Base-by-base conservation (phyloP, 2,329 filamentous ascomycete species). In the Xylariaceae sp. region DNA sequence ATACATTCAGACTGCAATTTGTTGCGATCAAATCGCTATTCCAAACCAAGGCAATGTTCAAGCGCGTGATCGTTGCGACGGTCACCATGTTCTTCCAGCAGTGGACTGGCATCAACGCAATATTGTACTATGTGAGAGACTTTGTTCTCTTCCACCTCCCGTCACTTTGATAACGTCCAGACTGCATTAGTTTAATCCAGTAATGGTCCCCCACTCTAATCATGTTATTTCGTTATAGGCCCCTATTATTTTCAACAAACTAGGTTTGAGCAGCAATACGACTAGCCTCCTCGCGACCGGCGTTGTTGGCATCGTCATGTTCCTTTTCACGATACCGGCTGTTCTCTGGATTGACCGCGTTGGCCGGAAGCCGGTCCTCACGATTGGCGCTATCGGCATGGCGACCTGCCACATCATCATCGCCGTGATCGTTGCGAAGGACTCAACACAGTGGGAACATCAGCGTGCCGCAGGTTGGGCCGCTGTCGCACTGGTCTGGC, bases 301-400 rank as follows among this genome's bases (percentile, higher is more conserved):
- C 2, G 86, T 89, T 0, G 85, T 88, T 5, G 86, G 86, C 2
- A 84, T 89, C 39, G 80, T 82, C 56, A 86, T 88, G 81, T 86
- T 88, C 60, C 57, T 88, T 55, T 79, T 80, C 18, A 89, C 86
- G 0, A 80, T 88, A 31, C 84, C 85, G 0, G 79, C 84, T 0
- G 83, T 88, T 1, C 71, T 87, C 4, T 88, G 79, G 65, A 81
- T 88, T 53, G 85, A 88, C 62, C 78, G 79, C 28, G 68, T 84
- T 5, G 85, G 84, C 7, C 78, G 85, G 14, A 85, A 84, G 61
- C 81, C 83, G 0, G 76, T 86, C 1, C 73, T 88, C 1, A 76
- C 80, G 2, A 71, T 83, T 16, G 86, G 88, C 12, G 86, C 85
- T 0, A 72, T 89, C 16, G 86, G 85, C 9, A 90, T 90, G 86